phyloP scores from a whole-genome alignment of 2,329 filamentous ascomycete genomes.

The Dissoconium aciculare region DNA sequence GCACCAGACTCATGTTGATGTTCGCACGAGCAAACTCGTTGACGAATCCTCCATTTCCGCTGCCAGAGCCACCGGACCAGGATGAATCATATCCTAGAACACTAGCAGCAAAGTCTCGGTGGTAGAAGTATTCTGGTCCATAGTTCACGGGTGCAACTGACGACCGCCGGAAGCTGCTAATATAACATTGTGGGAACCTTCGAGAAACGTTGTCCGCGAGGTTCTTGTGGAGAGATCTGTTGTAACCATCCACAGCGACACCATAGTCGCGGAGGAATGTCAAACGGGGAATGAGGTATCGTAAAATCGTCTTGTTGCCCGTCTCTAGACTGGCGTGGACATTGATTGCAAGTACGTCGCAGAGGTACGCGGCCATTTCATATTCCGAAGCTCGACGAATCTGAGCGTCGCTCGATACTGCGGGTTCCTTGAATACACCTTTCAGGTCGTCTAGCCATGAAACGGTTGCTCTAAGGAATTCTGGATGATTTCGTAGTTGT shows the following conservation, averaged over 20 bases:
- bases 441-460: conserved; percentile 50
- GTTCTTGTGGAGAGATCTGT: conserved; percentile 71
- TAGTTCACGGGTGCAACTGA: conserved; percentile 36
- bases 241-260: conserved; percentile 67
- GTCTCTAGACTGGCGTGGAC: conserved; percentile 72
- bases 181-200: conserved; percentile 56
- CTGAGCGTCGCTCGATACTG: conserved; percentile 9
- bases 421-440: conserved; percentile 28
- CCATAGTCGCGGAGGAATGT: conserved; percentile 68
- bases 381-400: conserved; percentile 24
- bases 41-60: conserved; percentile 53
- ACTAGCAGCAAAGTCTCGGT: conserved; percentile 56
- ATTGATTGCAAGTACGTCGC: conserved; percentile 81
- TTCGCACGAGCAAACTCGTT: conserved; percentile 79
- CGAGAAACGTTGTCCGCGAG: conserved; percentile 70
- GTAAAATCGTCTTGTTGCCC: conserved; percentile 52
- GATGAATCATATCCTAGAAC: conserved; percentile 63
- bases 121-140: conserved; percentile 71
- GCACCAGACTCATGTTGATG: conserved; percentile 76
- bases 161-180: conserved; percentile 72
- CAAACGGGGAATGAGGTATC: conserved; percentile 57
- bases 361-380: conserved; percentile 60
- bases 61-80: conserved; percentile 47
- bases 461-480: conserved; percentile 58
- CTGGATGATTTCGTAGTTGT: conserved; percentile 56